These are phyloP conservation scores for Boletus sensibilis DNA, from an alignment of 768 basidiomycete species.

Conservation along the genomic window DNA sequence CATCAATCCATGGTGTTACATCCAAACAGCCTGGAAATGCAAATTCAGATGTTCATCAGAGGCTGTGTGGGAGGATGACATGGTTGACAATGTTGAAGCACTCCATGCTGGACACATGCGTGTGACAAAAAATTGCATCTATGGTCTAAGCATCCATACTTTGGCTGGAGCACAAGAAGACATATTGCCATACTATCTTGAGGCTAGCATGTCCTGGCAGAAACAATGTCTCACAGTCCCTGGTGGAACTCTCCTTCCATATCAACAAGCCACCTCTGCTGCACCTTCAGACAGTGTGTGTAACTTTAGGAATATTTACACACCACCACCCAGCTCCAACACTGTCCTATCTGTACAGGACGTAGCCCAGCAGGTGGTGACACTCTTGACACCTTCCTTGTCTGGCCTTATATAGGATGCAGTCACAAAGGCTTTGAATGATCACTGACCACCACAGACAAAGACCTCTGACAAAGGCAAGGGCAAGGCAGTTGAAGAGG, in stretches of 20 bases:
- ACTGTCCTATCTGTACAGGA: neutral
- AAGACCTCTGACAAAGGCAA: too few relatives aligned
- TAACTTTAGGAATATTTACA: neutral
- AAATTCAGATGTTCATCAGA: neutral
- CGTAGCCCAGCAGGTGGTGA: neutral
- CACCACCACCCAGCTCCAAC: neutral
- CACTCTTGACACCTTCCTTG: neutral
- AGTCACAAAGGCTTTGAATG: too few relatives aligned
- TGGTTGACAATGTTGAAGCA: neutral
- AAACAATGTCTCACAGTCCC: neutral
- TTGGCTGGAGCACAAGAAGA: neutral
- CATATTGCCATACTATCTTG: neutral
- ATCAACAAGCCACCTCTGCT: neutral
- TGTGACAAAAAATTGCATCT: neutral
- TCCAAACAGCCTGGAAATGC: slow-evolving; percentile 3
- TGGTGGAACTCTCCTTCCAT: neutral
- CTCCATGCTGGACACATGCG: neutral
- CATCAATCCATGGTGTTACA: neutral
- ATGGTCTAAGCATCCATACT: neutral
- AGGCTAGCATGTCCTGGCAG: neutral
- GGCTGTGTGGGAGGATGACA: neutral
- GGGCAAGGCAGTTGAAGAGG: too few relatives aligned
- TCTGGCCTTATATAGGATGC: too few relatives aligned
- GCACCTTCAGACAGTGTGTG: too few relatives aligned
- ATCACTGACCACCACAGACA: too few relatives aligned